Evolutionary conservation across 2,329 filamentous ascomycete species (phyloP).

Genomic region (Aspergillus sclerotialis): DNA sequence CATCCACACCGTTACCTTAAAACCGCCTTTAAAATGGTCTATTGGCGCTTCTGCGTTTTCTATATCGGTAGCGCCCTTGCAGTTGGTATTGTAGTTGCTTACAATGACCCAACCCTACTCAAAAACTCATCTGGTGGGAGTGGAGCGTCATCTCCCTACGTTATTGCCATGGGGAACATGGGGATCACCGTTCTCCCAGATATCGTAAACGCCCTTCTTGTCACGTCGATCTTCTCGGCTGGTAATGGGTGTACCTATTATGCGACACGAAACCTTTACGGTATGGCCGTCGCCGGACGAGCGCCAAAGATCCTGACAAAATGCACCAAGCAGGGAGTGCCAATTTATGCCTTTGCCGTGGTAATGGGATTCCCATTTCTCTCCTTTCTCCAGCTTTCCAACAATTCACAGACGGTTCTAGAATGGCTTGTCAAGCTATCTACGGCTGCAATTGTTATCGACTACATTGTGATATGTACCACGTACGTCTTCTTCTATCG

Average conservation of each 20-base stretch:
- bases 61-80: conserved; percentile 66
- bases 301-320: conserved; percentile 40
- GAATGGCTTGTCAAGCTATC: background rate
- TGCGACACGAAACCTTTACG: conserved; percentile 59
- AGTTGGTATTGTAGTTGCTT: conserved; percentile 63
- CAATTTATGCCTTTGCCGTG: conserved; percentile 58
- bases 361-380: conserved; percentile 59
- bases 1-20: conserved; percentile 63
- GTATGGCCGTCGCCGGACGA: conserved; percentile 59
- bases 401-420: conserved; percentile 55
- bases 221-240: conserved; percentile 60
- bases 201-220: conserved; percentile 63
- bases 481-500: conserved; percentile 52
- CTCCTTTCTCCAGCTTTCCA: conserved; percentile 61
- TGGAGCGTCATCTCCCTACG: conserved; percentile 52
- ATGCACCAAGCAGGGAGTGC: conserved; percentile 56
- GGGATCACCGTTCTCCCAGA: conserved; percentile 57
- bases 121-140: conserved; percentile 1
- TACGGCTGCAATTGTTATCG: conserved; percentile 32
- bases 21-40: conserved; percentile 67
- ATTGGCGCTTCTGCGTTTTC: conserved; percentile 68
- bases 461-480: conserved; percentile 52
- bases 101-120: conserved; percentile 53
- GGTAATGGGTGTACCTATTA: conserved; percentile 62
- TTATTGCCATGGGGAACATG: conserved; percentile 58